A percentile compares a stretch with the other conserved stretches of the same genome.
phyloP scores from a whole-genome alignment of 2,329 filamentous ascomycete genomes.

The Fusarium scirpi region DNA sequence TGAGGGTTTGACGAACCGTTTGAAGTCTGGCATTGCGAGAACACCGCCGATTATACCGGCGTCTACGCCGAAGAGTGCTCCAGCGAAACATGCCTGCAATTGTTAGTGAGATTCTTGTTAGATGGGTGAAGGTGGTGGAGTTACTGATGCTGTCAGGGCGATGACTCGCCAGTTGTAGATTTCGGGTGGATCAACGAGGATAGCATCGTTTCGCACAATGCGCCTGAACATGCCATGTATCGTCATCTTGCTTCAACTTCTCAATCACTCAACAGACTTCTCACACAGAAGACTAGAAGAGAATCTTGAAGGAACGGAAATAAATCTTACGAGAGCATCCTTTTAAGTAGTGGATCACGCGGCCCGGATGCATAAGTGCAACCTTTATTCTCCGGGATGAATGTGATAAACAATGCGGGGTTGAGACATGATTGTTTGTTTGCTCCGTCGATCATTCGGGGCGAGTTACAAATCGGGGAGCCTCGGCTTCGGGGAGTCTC shows the following conservation, averaged over 20 bases:
- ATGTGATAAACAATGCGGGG: not conserved
- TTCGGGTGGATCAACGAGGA: conserved; percentile 73
- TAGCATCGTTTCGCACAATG: conserved; percentile 69
- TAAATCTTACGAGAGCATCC: conserved; percentile 10
- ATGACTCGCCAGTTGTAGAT: conserved; percentile 79
- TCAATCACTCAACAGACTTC: not conserved
- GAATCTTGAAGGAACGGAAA: not conserved
- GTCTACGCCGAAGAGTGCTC: conserved; percentile 45
- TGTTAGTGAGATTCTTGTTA: not conserved
- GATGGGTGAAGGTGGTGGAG: rapidly evolving
- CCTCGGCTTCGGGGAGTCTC: conserved; percentile 23
- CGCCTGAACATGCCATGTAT: conserved; percentile 42
- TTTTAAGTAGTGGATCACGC: conserved; percentile 35
- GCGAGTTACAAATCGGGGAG: conserved; percentile 9
- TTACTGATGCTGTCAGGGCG: conserved; percentile 67
- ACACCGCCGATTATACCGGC: conserved; percentile 49
- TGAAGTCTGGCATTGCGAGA: conserved; percentile 46
- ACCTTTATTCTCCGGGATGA: not conserved
- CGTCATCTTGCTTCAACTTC: conserved; percentile 25
- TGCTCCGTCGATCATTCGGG: not conserved
- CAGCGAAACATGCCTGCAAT: conserved; percentile 36
- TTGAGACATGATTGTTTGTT: not conserved
- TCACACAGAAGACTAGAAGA: no score
- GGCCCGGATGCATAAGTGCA: not conserved
- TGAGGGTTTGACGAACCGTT: not conserved